Base-by-base conservation (phyloP, 257 asterid species). In the Nemophila menziesii region DNA sequence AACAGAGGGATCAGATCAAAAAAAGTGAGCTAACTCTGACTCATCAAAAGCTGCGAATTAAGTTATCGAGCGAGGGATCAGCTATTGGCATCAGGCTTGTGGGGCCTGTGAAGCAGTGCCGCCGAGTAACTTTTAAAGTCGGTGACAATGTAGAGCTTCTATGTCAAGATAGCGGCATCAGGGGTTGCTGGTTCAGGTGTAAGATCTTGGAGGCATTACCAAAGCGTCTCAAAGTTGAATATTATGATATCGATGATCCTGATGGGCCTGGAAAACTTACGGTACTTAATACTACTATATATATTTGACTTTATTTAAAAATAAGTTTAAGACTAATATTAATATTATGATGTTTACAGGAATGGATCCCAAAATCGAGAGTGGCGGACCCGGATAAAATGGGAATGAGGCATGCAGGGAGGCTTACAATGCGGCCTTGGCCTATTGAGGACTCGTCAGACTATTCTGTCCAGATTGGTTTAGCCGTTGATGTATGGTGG, bases 131-230 rank as follows among this genome's bases (percentile, higher is more conserved):
- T 37, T 70, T 77, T 46, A 59, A 61, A 12, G 59, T 54, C 45
- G 69, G 72, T 47, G 93, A 85, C 10, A 79, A 82, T 67, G 71
- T 85, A 51, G 99, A 90, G 46, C 60, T 78, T 67, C 78, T 90
- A 47, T 77, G 89, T 68, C 96, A 73, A 67, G 99, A 90, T 70
- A 86, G 99, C 53, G 99, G 99, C 26, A 66, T 90, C 41, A 90
- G 99, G 45, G 99, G 99, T 37, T 90, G 99, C 68, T 90, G 99
- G 99, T 90, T 90, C 65, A 75, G 78, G 66, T 82, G 96, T 68
- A 69, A 78, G 0, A 65, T 82, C 19, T 42, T 73, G 43, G 92
- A 79, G 75, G 60, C 79, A 38, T 72, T 90, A 19, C 67, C 64
- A 62, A 71, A 62, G 57, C 87, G 70, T 68, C 55, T 90, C 51